These are phyloP conservation scores for Solanum hybrid DNA, from an alignment of 305 asterid genomes.

Conservation along the genomic window DNA sequence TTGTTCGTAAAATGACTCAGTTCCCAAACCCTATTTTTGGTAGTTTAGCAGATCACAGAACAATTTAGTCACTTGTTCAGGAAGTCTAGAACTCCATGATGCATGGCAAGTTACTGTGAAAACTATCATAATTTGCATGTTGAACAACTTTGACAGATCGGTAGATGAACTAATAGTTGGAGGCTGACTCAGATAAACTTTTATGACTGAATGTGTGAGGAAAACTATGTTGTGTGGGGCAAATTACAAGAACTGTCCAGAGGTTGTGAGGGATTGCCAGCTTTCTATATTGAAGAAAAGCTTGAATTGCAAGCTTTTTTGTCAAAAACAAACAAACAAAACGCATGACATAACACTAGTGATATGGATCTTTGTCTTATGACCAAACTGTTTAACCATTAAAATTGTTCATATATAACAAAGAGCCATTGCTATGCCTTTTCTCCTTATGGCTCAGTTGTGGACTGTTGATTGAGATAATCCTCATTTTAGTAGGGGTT, in stretches of 20 bases:
- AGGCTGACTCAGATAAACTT: not conserved
- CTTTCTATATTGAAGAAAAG: not conserved
- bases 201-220: not conserved
- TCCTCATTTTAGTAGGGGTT: not conserved
- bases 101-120: not conserved
- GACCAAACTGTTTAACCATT: not conserved
- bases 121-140: not conserved
- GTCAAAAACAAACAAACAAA: not conserved
- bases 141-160: not conserved
- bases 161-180: constrained; percentile 2
- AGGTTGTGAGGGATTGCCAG: not conserved
- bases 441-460: not conserved
- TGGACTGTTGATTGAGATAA: not conserved
- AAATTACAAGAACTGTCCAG: not conserved
- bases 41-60: not conserved
- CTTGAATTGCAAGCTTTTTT: not conserved
- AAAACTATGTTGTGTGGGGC: not conserved
- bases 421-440: not conserved
- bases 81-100: not conserved
- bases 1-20: not conserved
- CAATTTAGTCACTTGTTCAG: not conserved
- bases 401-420: not conserved
- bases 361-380: not conserved
- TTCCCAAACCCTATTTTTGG: not conserved
- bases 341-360: not conserved